Conservation (phyloP, 768 basidiomycete genomes). For the Collybia nuda region DNA sequence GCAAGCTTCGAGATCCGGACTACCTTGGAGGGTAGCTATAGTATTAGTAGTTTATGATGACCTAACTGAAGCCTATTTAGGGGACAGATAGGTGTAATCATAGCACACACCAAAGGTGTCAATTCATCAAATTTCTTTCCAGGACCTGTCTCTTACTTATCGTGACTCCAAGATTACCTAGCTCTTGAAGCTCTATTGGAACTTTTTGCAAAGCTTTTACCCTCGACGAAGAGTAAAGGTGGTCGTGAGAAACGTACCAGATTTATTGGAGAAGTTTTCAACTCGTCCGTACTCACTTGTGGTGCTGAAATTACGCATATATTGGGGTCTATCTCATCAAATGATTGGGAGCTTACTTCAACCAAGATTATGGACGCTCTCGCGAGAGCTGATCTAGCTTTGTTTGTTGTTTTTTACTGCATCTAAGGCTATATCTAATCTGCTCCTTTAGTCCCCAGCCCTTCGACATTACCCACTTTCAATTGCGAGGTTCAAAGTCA, state of each 20-base stretch:
- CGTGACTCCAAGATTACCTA: conserved; percentile 40
- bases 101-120: conserved; percentile 49
- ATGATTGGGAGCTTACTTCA: conserved; percentile 55
- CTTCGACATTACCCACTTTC: conserved; percentile 43
- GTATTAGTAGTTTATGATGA: background rate
- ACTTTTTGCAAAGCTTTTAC: conserved; percentile 55
- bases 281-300: conserved; percentile 33
- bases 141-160: background rate
- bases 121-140: background rate
- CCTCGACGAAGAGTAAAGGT: conserved; percentile 34
- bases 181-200: conserved; percentile 57
- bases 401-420: conserved; percentile 34
- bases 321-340: conserved; percentile 38
- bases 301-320: conserved; percentile 35
- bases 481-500: conserved; percentile 27
- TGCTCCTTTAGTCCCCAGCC: conserved; percentile 53
- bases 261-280: conserved; percentile 55
- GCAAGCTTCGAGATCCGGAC: conserved; percentile 40
- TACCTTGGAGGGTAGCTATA: conserved; percentile 49
- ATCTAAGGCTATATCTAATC: background rate
- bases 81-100: conserved; percentile 43
- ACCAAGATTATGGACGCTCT: conserved; percentile 46
- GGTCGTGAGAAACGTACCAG: conserved; percentile 35
- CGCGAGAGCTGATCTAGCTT: conserved; percentile 42
- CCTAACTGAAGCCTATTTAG: conserved; percentile 22